Conservation (phyloP, 257 asterid species). For the Nicotiana sylvestris region DNA sequence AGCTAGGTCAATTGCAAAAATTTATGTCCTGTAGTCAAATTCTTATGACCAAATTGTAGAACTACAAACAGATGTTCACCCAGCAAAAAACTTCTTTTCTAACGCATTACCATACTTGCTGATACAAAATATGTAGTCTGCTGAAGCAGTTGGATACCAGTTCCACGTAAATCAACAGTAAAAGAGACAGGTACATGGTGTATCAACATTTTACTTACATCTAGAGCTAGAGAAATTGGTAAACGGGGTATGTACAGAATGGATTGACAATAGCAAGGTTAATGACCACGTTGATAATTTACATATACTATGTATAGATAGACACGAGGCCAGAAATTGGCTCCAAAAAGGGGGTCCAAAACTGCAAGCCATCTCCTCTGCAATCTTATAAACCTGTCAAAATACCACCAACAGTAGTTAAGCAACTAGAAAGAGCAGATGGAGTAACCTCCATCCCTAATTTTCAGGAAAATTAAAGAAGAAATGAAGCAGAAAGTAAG, state of each 20-base stretch:
- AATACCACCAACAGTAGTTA: neutral
- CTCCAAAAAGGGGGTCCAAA: constrained; percentile 49
- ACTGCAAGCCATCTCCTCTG: constrained; percentile 20
- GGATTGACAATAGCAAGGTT: constrained; percentile 18
- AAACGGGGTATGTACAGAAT: constrained; percentile 31
- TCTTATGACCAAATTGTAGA: neutral
- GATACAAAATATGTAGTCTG: neutral
- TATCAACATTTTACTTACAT: constrained; percentile 13
- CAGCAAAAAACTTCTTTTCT: neutral
- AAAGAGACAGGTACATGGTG: neutral
- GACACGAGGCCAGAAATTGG: constrained; percentile 26
- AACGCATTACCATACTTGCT: constrained; percentile 6
- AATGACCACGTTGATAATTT: constrained; percentile 19
- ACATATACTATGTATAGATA: constrained; percentile 31
- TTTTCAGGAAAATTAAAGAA: neutral
- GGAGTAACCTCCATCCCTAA: neutral
- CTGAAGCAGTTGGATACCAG: neutral
- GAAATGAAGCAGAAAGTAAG: neutral
- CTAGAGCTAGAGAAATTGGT: constrained; percentile 9
- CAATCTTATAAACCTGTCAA: neutral
- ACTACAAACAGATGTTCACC: neutral
- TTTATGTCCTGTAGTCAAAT: neutral
- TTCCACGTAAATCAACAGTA: neutral
- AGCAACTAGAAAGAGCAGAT: neutral
- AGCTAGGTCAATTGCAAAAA: neutral